Conservation (phyloP, 2,329 filamentous ascomycete genomes). For the Cladosporium sp. region DNA sequence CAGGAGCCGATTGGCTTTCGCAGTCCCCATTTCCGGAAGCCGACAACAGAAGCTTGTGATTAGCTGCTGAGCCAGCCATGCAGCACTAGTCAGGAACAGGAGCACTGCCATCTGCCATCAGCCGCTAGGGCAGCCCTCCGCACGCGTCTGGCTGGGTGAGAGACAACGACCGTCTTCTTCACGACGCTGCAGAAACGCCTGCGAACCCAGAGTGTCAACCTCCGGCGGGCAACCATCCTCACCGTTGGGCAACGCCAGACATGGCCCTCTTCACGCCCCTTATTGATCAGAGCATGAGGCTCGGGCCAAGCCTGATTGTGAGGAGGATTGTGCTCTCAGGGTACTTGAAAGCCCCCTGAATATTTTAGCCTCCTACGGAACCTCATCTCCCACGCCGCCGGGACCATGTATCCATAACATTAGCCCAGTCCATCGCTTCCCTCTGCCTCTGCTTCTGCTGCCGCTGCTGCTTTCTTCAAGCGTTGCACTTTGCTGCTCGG, state of each 20-base stretch:
- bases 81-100: constrained; percentile 19
- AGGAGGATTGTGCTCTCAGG: constrained; percentile 12
- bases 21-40: constrained; percentile 3
- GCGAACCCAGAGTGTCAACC: neutral
- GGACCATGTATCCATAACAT: constrained; percentile 30
- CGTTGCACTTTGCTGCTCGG: constrained; percentile 28
- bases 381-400: constrained; percentile 23
- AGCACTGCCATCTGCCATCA: constrained; percentile 5
- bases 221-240: neutral
- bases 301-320: constrained; percentile 12
- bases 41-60: constrained; percentile 8
- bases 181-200: constrained; percentile 16
- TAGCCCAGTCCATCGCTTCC: constrained; percentile 21
- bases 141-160: constrained; percentile 3
- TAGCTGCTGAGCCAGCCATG: constrained; percentile 5
- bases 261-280: constrained; percentile 14
- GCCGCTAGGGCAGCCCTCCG: constrained; percentile 10
- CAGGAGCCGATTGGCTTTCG: constrained; percentile 12
- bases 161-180: constrained; percentile 14
- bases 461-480: constrained; percentile 28
- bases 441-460: constrained; percentile 21
- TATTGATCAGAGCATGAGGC: neutral
- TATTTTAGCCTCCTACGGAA: constrained; percentile 20
- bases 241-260: constrained; percentile 12
- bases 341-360: constrained; percentile 18